phyloP scores from a whole-genome alignment of 768 basidiomycete species.

The Auricularia sp. region DNA sequence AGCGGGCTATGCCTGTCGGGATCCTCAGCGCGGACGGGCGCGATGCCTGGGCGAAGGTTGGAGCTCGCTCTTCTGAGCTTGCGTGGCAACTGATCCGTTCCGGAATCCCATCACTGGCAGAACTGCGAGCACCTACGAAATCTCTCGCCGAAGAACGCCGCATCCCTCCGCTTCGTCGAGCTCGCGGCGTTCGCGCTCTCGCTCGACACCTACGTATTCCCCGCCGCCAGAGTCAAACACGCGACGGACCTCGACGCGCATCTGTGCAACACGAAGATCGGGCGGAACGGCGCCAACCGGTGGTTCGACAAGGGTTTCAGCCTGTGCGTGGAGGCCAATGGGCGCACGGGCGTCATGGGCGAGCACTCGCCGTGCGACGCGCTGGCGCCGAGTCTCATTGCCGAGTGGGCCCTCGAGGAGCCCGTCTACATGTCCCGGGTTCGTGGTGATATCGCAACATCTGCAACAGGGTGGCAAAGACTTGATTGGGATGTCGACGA shows the following conservation, averaged over 20 bases:
- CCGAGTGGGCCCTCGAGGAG: constrained; percentile 70
- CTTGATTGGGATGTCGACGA: constrained; percentile 71
- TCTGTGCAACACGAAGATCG: constrained; percentile 56
- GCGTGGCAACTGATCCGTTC: background rate
- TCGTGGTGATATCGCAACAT: constrained; percentile 3
- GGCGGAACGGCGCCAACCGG: constrained; percentile 63
- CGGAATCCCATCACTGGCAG: constrained; percentile 25
- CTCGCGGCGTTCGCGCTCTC: constrained; percentile 71
- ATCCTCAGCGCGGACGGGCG: constrained; percentile 70
- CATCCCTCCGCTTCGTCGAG: constrained; percentile 52
- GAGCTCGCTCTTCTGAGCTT: constrained; percentile 10
- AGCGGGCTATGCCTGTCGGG: constrained; percentile 52
- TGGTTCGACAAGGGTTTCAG: constrained; percentile 87
- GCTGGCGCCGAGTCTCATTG: constrained; percentile 75
- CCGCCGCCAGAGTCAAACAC: too few species aligned
- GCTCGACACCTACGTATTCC: constrained; percentile 51
- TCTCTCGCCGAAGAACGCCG: constrained; percentile 53
- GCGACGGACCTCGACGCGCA: constrained; percentile 70
- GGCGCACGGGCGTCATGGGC: constrained; percentile 76
- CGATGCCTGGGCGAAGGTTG: constrained; percentile 71
- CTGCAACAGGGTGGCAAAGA: constrained; percentile 38
- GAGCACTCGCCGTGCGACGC: constrained; percentile 91
- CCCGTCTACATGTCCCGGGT: constrained; percentile 43
- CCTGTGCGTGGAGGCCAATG: constrained; percentile 74
- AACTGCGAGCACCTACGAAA: constrained; percentile 61